These are phyloP conservation scores for Acmispon strigosus DNA, from an alignment of 306 rosid genomes.

Conservation along the genomic window DNA sequence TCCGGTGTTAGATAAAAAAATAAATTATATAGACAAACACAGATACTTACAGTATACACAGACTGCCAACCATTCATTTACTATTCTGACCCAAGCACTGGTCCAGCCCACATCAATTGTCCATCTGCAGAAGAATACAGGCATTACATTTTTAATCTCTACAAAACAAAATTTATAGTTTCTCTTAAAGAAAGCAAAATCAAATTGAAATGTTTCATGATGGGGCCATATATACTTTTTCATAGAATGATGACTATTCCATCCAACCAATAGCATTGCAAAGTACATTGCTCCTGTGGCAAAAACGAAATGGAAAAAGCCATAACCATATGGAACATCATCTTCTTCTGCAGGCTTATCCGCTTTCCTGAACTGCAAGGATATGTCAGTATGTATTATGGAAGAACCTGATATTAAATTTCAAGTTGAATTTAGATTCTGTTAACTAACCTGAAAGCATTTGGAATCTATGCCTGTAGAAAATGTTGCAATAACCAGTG, in stretches of 20 bases:
- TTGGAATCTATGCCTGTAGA: conserved; percentile 96
- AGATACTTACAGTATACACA: conserved; percentile 74
- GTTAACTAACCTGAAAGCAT: conserved; percentile 69
- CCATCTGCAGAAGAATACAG: conserved; percentile 53
- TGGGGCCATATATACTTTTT: conserved; percentile 49
- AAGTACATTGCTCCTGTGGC: conserved; percentile 99
- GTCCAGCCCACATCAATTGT: conserved; percentile 98
- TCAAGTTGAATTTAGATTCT: conserved; percentile 20
- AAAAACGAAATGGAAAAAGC: conserved; percentile 94
- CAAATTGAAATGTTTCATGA: background rate
- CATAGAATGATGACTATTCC: conserved; percentile 81
- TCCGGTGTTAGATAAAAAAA: too few species aligned
- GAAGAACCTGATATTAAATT: conserved; percentile 5
- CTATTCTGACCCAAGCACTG: conserved; percentile 92
- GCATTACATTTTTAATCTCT: background rate
- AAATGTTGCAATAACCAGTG: conserved; percentile 84
- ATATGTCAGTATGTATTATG: conserved; percentile 23
- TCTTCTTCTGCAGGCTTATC: conserved; percentile 58
- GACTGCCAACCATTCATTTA: conserved; percentile 94
- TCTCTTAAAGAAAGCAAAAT: background rate
- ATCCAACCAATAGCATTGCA: conserved; percentile 89
- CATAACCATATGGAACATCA: conserved; percentile 94
- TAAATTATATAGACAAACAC: too few species aligned
- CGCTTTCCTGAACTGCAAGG: conserved; percentile 62
- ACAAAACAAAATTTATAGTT: background rate